Evolutionary conservation across 2,329 filamentous ascomycete genomes (phyloP), one percentile per base, ranked within the genome.

Genomic region (Rhynchosporium secalis): DNA sequence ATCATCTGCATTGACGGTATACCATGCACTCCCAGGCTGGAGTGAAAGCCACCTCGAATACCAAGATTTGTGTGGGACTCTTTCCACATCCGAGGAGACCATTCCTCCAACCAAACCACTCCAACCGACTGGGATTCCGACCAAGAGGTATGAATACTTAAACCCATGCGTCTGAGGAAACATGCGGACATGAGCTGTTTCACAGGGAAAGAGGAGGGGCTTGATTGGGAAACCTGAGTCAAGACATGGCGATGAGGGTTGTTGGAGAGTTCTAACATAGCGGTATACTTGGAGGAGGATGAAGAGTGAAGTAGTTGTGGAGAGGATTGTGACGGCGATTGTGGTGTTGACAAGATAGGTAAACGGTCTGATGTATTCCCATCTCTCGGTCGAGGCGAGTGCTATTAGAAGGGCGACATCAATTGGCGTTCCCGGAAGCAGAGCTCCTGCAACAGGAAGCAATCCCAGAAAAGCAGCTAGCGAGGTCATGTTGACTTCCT

Each of bases 161-260:
- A 93, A 92, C 0, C 81, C 81, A 71, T 92, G 86, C 62, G 81
- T 84, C 70, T 85, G 80, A 0, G 89, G 89, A 62, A 88, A 86
- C n/a, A 88, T 72, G 20, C 89, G 80, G 3, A 82, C 78, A 72
- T 92, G 89, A 2, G 81, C 86, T 13, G 86, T 90, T 49, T 77
- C 79, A 69, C 85, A 86, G 7, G 88, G 87, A 47, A 92, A 83
- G 12, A 92, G 75, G 61, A 85, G 75, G 3, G 84, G 81, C 57
- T 69, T 71, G 3, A 65, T 28, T 20, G 65, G 62, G 36, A 65
- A 20, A 20, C 20, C 20, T 20, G 20, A 66, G 5, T 60, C 58
- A 41, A 60, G 46, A 15, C 38, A 57, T 26, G 56, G 33, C 20
- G 63, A 51, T n/a, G 60, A 60, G 15, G 10, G 38, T 36, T 52